Conservation (phyloP, 1,284 basidiomycete genomes). For the Gomphus bonarii region DNA sequence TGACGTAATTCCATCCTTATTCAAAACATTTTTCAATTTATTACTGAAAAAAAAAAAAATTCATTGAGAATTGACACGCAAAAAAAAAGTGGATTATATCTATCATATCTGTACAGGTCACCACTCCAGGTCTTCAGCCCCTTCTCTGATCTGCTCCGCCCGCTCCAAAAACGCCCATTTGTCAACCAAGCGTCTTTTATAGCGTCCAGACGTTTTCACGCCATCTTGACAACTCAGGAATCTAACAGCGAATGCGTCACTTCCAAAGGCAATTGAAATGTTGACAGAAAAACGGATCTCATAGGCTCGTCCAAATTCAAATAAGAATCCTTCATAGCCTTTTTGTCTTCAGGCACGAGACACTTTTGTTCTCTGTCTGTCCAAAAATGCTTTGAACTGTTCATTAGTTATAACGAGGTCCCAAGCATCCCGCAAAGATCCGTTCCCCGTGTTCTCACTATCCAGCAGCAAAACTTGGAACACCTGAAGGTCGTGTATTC, state of each 20-base stretch:
- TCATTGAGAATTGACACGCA: no score
- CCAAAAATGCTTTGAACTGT: constrained; percentile 28
- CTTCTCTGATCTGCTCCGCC: constrained; percentile 19
- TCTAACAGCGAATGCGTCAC: constrained; percentile 12
- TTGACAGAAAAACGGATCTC: constrained; percentile 16
- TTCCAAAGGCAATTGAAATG: neutral
- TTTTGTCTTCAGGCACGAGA: constrained; percentile 29
- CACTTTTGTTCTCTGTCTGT: constrained; percentile 19
- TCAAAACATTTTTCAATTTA: no score
- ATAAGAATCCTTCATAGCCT: constrained; percentile 28
- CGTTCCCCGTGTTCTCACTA: constrained; percentile 24
- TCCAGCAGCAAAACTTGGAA: constrained; percentile 29
- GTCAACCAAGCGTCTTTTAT: constrained; percentile 26
- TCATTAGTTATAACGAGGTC: constrained; percentile 24
- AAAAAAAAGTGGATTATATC: no score
- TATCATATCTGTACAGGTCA: neutral
- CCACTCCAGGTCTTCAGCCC: neutral
- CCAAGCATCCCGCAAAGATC: constrained; percentile 26
- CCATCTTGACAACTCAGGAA: constrained; percentile 25
- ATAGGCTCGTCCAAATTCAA: constrained; percentile 27
- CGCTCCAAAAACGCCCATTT: constrained; percentile 22
- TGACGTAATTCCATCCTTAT: no score
- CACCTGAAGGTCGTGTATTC: constrained; percentile 11
- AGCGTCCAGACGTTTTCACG: constrained; percentile 22
- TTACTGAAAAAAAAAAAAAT: no score